Evolutionary conservation across 75 land plant genomes (phyloP), one percentile per base, ranked within the genome.

Genomic region (Ceratopteris richardii): DNA sequence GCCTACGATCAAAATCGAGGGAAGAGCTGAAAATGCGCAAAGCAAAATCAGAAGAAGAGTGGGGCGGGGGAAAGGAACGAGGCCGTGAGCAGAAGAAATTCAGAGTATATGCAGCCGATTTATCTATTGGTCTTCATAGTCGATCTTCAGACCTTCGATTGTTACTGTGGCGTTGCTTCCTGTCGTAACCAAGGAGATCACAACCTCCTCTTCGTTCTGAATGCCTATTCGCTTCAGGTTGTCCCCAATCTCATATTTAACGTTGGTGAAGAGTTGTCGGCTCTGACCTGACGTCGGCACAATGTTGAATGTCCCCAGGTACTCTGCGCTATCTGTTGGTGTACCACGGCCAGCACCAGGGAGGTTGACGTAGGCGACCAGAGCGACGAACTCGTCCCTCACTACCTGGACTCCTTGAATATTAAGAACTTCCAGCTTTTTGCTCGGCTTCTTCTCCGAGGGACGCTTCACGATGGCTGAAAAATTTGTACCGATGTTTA

Each of bases 371-470:
- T 46, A 75, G 18, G 62, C 64, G 29, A 70, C 80, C 22, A 76
- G 65, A 36, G 56, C 47, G 0, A 44, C 57, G 28, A 19, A 6
- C 55, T 19, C 10, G 4, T 29, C 63, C 16, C 23, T 29, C 12
- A 14, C 10, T 10, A 66, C 18, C n/a, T 62, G 48, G 17, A 79
- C 57, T 23, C 62, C 66, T 36, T 66, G 47, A 28, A 79, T 39
- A 33, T 61, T 54, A 44, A 79, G 48, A 27, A 79, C 60, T 54
- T 79, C 82, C n/a, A n/a, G n/a, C n/a, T n/a, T n/a, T n/a, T n/a
- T n/a, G n/a, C n/a, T n/a, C n/a, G n/a, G n/a, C n/a, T n/a, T n/a
- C n/a, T n/a, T n/a, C n/a, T n/a, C n/a, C n/a, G n/a, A n/a, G n/a
- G n/a, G n/a, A n/a, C n/a, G n/a, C n/a, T n/a, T n/a, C n/a, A n/a